Conservation (phyloP, 768 basidiomycete species). For the Termitomyces sp. region DNA sequence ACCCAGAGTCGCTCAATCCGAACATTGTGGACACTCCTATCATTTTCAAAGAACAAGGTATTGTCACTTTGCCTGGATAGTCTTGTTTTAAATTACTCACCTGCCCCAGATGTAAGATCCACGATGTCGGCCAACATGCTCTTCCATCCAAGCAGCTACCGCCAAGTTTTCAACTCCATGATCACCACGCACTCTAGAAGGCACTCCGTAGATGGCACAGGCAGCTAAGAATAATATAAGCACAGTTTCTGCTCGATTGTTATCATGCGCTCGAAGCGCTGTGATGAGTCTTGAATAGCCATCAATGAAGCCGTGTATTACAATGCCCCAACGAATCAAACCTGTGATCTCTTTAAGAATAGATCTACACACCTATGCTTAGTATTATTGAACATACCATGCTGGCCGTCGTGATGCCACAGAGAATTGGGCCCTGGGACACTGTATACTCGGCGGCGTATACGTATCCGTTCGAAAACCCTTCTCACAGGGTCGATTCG, state of each 20-base stretch:
- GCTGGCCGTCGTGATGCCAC: constrained; percentile 36
- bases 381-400: constrained; percentile 14
- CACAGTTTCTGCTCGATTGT: constrained; percentile 37
- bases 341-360: too few species aligned
- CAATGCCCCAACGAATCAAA: constrained; percentile 28
- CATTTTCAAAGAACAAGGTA: neutral
- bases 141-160: constrained; percentile 33
- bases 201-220: constrained; percentile 23
- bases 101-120: constrained; percentile 35
- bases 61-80: too few species aligned
- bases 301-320: constrained; percentile 33
- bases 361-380: too few species aligned
- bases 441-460: constrained; percentile 18
- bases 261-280: constrained; percentile 30
- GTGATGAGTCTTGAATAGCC: constrained; percentile 20
- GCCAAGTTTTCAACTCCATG: constrained; percentile 35
- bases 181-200: constrained; percentile 31
- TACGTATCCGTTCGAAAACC: constrained; percentile 16
- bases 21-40: constrained; percentile 34
- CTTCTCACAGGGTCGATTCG: constrained; percentile 17
- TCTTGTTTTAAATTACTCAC: too few species aligned
- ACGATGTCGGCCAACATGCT: constrained; percentile 8
- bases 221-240: constrained; percentile 25
- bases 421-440: constrained; percentile 28
- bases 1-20: constrained; percentile 35